Conservation (phyloP, 1,139 yeast genomes). For the Debaryomycetaceae sp. region DNA sequence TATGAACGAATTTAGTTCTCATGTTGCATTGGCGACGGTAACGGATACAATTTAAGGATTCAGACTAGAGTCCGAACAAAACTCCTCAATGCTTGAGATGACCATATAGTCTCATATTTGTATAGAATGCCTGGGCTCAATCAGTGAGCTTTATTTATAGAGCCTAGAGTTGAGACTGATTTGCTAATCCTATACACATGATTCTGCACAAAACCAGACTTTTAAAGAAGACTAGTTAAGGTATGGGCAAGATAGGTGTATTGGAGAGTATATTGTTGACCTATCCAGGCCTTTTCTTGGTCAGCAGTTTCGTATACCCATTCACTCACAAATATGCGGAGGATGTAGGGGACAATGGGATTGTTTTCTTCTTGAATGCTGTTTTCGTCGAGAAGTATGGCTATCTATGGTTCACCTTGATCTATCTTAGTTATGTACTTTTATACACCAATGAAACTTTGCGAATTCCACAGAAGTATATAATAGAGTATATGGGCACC, state of each 20-base stretch:
- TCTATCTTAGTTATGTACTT: constrained; percentile 8
- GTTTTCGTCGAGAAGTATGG: constrained; percentile 25
- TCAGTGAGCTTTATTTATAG: too few species aligned
- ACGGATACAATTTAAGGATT: too few species aligned
- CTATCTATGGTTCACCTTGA: constrained; percentile 25
- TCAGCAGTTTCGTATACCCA: constrained; percentile 16
- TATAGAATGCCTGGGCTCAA: too few species aligned
- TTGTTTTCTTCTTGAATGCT: constrained; percentile 17
- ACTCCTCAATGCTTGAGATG: too few species aligned
- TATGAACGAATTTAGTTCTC: too few species aligned
- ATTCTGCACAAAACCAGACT: too few species aligned
- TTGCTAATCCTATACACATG: too few species aligned
- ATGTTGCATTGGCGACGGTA: too few species aligned
- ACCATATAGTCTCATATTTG: too few species aligned
- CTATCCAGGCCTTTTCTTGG: constrained; percentile 14
- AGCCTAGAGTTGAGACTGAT: too few species aligned
- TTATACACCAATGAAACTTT: neutral
- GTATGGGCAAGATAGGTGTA: neutral
- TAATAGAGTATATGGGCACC: constrained; percentile 11
- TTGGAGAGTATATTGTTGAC: constrained; percentile 8
- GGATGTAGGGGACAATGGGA: constrained; percentile 9
- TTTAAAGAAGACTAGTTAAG: too few species aligned
- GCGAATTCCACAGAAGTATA: neutral
- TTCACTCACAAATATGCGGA: constrained; percentile 11
- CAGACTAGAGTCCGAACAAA: too few species aligned